Base-by-base conservation (phyloP, 176 grass and related monocot genomes). In the Coix lacrymajobi region DNA sequence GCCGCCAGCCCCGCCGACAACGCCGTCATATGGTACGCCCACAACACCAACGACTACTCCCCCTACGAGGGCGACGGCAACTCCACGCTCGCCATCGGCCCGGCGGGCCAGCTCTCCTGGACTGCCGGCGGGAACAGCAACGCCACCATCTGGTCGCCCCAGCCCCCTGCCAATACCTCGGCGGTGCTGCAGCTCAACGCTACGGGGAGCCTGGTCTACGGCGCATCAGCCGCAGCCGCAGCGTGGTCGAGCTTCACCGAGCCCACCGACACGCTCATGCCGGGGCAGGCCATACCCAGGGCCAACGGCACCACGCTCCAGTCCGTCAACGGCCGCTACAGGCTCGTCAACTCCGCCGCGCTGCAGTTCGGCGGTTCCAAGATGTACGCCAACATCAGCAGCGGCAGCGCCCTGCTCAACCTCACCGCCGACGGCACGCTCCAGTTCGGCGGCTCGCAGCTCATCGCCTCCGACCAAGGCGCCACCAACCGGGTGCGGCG, bases 211-310 rank as follows among this genome's bases (percentile, higher is more conserved):
- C 90, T 97, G 1, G 4, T 6, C 1, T 89, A 69, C 40, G 78
- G 79, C 2, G 0, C 0, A 11, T 11, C 8, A 0, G 54, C 54
- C 2, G 0, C 0, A 11, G 17, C 8, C 2, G 54, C 54, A 1
- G 43, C 43, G 14, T 97, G 90, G 95, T 76, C 39, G 0, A 92
- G 88, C 95, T 97, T 94, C 82, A 0, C 0, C 20, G 16, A 15
- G 15, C 81, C 90, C 11, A 92, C 71, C 3, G 29, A 92, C 81
- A 97, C 95, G 77, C 69, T 97, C 25, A 83, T 97, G 73, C 15
- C 95, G 26, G 79, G 29, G 78, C 95, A 97, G 83, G 9, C 8
- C 16, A 34, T 90, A 1, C 68, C 45, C 5, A 2, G 1, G 31
- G 3, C 0, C n/a, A 66, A 65, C 49, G 0, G 0, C 24, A 83